Percentiles rank a stretch among this genome's conserved stretches.
phyloP scores from a whole-genome alignment of 441 rosid species.

The Manihot esculenta region DNA sequence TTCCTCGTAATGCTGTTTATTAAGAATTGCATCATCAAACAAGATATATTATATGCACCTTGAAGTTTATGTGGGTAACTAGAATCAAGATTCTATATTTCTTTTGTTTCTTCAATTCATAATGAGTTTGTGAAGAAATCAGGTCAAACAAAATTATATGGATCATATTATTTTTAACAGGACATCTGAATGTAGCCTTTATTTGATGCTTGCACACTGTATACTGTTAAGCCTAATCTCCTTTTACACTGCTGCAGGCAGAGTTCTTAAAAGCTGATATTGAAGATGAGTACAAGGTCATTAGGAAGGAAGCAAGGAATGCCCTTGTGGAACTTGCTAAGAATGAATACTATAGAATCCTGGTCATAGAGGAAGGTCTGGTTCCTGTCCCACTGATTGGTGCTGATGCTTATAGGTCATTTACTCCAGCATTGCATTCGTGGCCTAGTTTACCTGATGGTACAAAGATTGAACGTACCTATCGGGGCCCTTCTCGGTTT shows the following conservation, averaged over 20 bases:
- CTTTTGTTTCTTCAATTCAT: background rate
- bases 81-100: background rate
- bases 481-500: conserved; percentile 54
- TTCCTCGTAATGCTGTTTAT: background rate
- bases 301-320: conserved; percentile 67
- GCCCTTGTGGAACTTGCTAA: conserved; percentile 77
- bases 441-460: conserved; percentile 87
- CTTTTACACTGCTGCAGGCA: conserved; percentile 46
- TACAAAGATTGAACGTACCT: conserved; percentile 49
- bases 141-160: background rate
- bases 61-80: background rate
- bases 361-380: conserved; percentile 82
- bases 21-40: background rate
- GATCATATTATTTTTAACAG: background rate
- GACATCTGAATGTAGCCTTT: background rate
- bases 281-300: conserved; percentile 46
- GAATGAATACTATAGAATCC: conserved; percentile 66
- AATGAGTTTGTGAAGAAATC: conserved; percentile 6
- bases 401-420: conserved; percentile 64
- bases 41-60: background rate
- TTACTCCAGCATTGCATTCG: conserved; percentile 61
- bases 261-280: conserved; percentile 47
- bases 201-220: background rate
- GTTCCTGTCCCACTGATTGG: conserved; percentile 79
- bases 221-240: conserved; percentile 6